Evolutionary conservation across 139 green algal species (phyloP).

Genomic region (Monoraphidium neglectum): DNA sequence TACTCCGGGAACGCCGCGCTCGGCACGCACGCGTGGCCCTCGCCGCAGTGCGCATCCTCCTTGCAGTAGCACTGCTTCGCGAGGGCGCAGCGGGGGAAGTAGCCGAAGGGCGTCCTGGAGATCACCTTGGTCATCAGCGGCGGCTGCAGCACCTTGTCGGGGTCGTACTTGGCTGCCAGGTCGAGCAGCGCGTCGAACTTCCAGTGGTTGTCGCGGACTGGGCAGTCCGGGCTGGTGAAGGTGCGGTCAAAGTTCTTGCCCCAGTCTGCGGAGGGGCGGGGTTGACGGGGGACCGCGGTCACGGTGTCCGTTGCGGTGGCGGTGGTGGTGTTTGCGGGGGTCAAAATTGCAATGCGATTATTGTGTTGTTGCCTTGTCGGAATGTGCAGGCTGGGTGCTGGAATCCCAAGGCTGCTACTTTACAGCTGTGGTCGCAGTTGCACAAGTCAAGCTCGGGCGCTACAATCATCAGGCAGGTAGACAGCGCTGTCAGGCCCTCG

Average conservation of each 20-base stretch:
- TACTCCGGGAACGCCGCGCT: slow-evolving; percentile 12
- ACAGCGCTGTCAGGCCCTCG: no score
- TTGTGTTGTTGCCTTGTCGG: no score
- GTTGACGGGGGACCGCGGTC: no score
- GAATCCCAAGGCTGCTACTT: no score
- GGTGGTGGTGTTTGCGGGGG: no score
- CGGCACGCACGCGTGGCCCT: slow-evolving; percentile 9
- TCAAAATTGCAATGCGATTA: no score
- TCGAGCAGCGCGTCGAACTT: slow-evolving; percentile 26
- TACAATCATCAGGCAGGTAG: no score
- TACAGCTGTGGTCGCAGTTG: no score
- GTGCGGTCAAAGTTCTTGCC: slow-evolving; percentile 29
- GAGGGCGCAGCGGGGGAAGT: slow-evolving; percentile 13
- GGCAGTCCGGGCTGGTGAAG: slow-evolving; percentile 18
- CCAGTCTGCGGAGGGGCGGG: no score
- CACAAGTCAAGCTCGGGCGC: no score
- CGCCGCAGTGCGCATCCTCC: slow-evolving; percentile 21
- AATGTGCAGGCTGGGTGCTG: no score
- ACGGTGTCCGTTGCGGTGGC: no score
- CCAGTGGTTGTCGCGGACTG: not conserved
- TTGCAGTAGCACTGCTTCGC: slow-evolving; percentile 16
- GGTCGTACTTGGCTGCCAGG: slow-evolving; percentile 19
- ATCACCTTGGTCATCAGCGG: slow-evolving; percentile 12
- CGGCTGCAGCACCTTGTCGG: slow-evolving; percentile 16
- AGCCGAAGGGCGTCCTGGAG: not conserved